Conservation (phyloP, 2,329 filamentous ascomycete species). For the Achaetomium macrosporum region DNA sequence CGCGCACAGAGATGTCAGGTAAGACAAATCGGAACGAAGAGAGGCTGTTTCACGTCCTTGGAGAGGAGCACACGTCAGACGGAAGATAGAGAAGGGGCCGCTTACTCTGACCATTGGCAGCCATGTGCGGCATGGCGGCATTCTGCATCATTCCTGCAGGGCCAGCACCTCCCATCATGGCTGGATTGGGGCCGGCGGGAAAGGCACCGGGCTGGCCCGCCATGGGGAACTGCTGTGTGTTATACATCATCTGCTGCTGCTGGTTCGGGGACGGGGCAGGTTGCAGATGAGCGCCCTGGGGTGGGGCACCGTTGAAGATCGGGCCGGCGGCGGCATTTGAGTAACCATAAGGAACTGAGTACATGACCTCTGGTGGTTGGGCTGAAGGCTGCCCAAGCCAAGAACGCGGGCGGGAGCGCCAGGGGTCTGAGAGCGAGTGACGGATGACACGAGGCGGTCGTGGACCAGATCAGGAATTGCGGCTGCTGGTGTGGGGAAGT, state of each 20-base stretch:
- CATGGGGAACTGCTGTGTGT: slow-evolving; percentile 53
- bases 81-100: slow-evolving; percentile 21
- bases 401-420: slow-evolving; percentile 19
- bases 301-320: slow-evolving; percentile 47
- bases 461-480: slow-evolving; percentile 26
- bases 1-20: slow-evolving; percentile 3
- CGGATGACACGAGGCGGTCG: slow-evolving; percentile 21
- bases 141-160: slow-evolving; percentile 60
- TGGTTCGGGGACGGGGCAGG: slow-evolving; percentile 37
- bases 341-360: slow-evolving; percentile 50
- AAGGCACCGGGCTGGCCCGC: slow-evolving; percentile 43
- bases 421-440: slow-evolving; percentile 11
- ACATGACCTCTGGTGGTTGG: slow-evolving; percentile 39
- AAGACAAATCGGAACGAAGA: slow-evolving; percentile 12
- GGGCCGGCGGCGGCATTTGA: slow-evolving; percentile 47
- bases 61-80: slow-evolving; percentile 17
- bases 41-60: slow-evolving; percentile 12
- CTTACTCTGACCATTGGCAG: slow-evolving; percentile 56
- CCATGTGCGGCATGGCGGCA: slow-evolving; percentile 53
- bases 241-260: slow-evolving; percentile 54
- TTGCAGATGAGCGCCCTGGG: slow-evolving; percentile 43
- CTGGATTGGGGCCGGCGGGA: slow-evolving; percentile 43
- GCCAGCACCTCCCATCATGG: slow-evolving; percentile 48
- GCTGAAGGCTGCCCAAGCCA: slow-evolving; percentile 21
- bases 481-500: slow-evolving; percentile 25